Percentiles rank a stretch among this genome's conserved stretches.
Evolutionary conservation across 768 basidiomycete genomes (phyloP).

Genomic region (Suillus lakei): DNA sequence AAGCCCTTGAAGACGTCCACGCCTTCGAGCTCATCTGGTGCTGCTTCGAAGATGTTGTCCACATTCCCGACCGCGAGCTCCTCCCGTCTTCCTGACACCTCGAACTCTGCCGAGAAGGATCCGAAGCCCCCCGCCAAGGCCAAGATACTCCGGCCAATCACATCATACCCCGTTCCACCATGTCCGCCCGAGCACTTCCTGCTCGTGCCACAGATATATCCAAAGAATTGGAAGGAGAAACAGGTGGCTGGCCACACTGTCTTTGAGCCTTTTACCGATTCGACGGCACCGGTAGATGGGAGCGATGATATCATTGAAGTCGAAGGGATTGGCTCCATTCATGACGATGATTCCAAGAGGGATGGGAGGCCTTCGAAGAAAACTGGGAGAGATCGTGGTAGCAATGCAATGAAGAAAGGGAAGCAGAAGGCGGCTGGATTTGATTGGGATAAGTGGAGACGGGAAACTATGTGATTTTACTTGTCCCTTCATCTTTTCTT

Average conservation of each 20-base stretch:
- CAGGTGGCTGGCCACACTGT: constrained; percentile 19
- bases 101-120: background rate
- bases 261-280: constrained; percentile 13
- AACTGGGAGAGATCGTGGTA: background rate
- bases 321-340: background rate
- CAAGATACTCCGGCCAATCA: constrained; percentile 35
- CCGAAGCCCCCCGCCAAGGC: constrained; percentile 8
- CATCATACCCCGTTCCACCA: constrained; percentile 30
- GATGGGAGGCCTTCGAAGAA: background rate
- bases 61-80: background rate
- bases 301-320: background rate
- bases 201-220: constrained; percentile 10
- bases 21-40: background rate
- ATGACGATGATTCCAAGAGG: background rate
- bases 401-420: background rate
- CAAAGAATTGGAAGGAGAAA: constrained; percentile 11
- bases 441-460: constrained; percentile 8
- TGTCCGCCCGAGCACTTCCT: constrained; percentile 31
- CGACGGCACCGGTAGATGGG: background rate
- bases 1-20: background rate
- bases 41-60: background rate
- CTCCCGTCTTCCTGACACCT: background rate
- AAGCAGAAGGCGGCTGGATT: background rate
- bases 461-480: constrained; percentile 1
- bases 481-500: background rate